Conservation (phyloP, 306 rosid genomes). For the Comarum palustre region DNA sequence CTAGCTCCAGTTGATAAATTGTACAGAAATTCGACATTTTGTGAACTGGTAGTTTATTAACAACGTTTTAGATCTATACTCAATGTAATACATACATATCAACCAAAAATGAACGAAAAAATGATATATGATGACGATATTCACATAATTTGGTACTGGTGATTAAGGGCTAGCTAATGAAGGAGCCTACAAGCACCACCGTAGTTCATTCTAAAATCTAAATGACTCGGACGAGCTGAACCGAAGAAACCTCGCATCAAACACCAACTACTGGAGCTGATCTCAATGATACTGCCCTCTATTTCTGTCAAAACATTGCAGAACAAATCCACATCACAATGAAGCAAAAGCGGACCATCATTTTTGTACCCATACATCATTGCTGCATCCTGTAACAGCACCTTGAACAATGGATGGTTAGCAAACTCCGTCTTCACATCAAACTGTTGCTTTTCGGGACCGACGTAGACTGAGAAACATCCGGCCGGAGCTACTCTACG, state of each 20-base stretch:
- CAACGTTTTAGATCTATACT: no score
- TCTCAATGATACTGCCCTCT: constrained; percentile 16
- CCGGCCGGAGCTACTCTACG: constrained; percentile 34
- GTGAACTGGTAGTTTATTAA: no score
- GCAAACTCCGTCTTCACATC: constrained; percentile 44
- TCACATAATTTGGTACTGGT: neutral
- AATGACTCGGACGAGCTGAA: constrained; percentile 13
- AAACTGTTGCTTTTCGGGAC: constrained; percentile 47
- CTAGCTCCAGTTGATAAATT: no score
- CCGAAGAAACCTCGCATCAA: constrained; percentile 22
- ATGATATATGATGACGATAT: neutral
- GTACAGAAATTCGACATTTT: no score
- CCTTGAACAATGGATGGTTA: constrained; percentile 60
- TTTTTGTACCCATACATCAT: constrained; percentile 48
- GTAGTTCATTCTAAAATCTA: neutral
- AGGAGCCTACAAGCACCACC: constrained; percentile 11
- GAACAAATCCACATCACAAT: constrained; percentile 39
- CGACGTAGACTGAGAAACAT: constrained; percentile 58
- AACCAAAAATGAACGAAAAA: neutral
- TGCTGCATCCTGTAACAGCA: constrained; percentile 62
- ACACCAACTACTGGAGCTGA: neutral
- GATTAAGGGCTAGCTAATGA: neutral
- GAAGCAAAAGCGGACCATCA: constrained; percentile 68
- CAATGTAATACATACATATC: no score
- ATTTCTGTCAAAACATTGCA: constrained; percentile 45